A percentile compares a stretch with the other conserved stretches of the same genome.
phyloP scores from a whole-genome alignment of 352 stramenopile genomes.

The Hyaloperonospora brassicae region DNA sequence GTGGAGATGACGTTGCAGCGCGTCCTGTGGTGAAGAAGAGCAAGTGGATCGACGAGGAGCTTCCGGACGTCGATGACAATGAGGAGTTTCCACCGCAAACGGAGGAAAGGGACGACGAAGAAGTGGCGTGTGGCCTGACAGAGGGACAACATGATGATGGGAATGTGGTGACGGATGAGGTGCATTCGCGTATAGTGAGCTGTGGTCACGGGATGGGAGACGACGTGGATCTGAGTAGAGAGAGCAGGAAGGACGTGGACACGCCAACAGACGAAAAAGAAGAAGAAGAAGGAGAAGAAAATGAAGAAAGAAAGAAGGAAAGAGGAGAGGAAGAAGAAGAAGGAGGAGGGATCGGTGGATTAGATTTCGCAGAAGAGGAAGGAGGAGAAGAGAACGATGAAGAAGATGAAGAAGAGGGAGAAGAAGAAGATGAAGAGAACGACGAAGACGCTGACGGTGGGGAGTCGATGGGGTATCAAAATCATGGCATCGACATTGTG shows the following conservation, averaged over 20 bases:
- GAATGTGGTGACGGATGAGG: slow-evolving; percentile 7
- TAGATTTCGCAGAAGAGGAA: too few species aligned
- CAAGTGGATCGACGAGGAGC: slow-evolving; percentile 34
- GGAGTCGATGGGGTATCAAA: slow-evolving; percentile 19
- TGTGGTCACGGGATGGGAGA: too few species aligned
- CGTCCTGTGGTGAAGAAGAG: slow-evolving; percentile 43
- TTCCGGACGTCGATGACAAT: slow-evolving; percentile 44
- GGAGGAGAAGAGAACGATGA: too few species aligned
- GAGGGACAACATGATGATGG: slow-evolving; percentile 13
- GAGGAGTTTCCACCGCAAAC: slow-evolving; percentile 30
- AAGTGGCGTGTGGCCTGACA: slow-evolving; percentile 15
- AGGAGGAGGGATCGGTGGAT: slow-evolving; percentile 30
- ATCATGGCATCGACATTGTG: slow-evolving; percentile 36
- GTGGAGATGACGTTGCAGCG: slow-evolving; percentile 56
- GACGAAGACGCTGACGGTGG: too few species aligned
- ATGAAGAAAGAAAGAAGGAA: too few species aligned
- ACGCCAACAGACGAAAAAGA: too few species aligned
- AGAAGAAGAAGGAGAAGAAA: too few species aligned
- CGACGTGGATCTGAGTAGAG: too few species aligned
- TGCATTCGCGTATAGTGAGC: neutral
- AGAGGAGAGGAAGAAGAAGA: too few species aligned
- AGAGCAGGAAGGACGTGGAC: too few species aligned
- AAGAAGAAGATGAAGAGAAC: too few species aligned
- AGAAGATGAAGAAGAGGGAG: slow-evolving; percentile 27
- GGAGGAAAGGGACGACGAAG: slow-evolving; percentile 24